These are phyloP conservation scores for Amanita subjunquillea DNA, from an alignment of 768 basidiomycete species.

Conservation along the genomic window DNA sequence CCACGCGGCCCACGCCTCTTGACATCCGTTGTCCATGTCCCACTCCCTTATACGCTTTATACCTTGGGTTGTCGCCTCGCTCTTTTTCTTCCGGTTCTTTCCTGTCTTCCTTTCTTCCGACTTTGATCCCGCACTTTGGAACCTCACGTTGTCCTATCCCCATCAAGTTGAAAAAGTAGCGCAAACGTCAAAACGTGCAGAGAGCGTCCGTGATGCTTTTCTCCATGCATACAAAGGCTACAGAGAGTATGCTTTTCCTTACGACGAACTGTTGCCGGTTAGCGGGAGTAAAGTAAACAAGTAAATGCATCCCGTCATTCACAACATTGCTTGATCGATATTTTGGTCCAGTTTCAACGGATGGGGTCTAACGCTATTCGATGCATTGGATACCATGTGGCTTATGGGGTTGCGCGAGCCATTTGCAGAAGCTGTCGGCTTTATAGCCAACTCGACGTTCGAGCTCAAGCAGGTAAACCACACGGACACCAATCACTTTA, in stretches of 20 bases:
- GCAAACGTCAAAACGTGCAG: constrained; percentile 26
- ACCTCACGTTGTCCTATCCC: not conserved
- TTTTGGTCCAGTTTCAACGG: constrained; percentile 47
- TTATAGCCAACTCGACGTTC: constrained; percentile 39
- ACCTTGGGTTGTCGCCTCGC: not conserved
- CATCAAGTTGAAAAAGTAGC: too few relatives aligned
- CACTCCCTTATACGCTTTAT: not conserved
- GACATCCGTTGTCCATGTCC: not conserved
- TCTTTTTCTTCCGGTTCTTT: not conserved
- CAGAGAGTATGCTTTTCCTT: constrained; percentile 34
- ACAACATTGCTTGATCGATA: constrained; percentile 1
- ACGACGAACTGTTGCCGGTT: constrained; percentile 50
- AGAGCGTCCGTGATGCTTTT: constrained; percentile 47
- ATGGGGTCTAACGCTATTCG: constrained; percentile 66
- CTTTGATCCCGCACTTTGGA: not conserved
- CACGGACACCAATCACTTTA: constrained; percentile 5
- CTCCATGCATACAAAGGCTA: constrained; percentile 53
- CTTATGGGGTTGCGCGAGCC: constrained; percentile 65
- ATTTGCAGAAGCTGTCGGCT: constrained; percentile 48
- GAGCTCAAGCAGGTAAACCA: constrained; percentile 21
- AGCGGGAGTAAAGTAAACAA: constrained; percentile 40
- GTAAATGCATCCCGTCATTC: constrained; percentile 23
- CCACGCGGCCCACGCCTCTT: not conserved
- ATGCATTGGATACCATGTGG: constrained; percentile 76
- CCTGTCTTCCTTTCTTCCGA: not conserved